Evolutionary conservation across 225 moss, liverwort and hornwort species (phyloP).

Genomic region (Thuidium tamariscinum): DNA sequence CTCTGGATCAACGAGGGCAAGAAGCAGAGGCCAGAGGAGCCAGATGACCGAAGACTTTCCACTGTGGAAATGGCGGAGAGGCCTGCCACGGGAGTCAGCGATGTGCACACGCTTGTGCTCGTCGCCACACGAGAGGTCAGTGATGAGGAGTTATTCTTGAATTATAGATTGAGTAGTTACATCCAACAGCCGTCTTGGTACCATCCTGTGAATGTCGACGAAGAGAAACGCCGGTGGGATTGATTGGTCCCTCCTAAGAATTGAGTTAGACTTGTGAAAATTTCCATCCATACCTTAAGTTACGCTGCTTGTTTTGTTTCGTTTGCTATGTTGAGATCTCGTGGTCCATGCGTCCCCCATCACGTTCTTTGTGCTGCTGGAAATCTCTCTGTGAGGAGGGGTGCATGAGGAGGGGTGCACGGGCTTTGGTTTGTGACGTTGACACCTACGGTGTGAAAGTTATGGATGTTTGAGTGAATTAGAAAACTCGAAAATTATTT

Average conservation of each 20-base stretch:
- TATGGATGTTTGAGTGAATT: no score
- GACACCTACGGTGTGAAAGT: no score
- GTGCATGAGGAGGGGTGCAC: no score
- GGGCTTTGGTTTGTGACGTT: no score
- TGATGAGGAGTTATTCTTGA: slow-evolving; percentile 78
- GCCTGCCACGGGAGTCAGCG: background rate
- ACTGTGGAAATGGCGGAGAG: slow-evolving; percentile 11
- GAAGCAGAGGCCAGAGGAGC: slow-evolving; percentile 10
- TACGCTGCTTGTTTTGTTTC: no score
- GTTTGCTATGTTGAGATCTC: no score
- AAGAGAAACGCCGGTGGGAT: slow-evolving; percentile 86
- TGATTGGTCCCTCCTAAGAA: slow-evolving; percentile 1
- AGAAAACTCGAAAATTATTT: no score
- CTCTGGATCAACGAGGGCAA: slow-evolving; percentile 86
- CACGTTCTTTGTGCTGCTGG: no score
- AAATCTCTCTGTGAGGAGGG: no score
- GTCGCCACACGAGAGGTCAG: slow-evolving; percentile 60
- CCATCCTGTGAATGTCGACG: slow-evolving; percentile 72
- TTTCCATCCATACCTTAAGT: no score
- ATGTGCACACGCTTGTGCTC: slow-evolving; percentile 69
- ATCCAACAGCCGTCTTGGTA: slow-evolving; percentile 71
- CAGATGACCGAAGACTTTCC: slow-evolving; percentile 6
- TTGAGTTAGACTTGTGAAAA: background rate
- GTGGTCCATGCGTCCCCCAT: no score
- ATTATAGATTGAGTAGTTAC: slow-evolving; percentile 81